Percentiles rank a stretch among this genome's conserved stretches.
Conservation (phyloP, 306 rosid species). For the Medicago truncatula region DNA sequence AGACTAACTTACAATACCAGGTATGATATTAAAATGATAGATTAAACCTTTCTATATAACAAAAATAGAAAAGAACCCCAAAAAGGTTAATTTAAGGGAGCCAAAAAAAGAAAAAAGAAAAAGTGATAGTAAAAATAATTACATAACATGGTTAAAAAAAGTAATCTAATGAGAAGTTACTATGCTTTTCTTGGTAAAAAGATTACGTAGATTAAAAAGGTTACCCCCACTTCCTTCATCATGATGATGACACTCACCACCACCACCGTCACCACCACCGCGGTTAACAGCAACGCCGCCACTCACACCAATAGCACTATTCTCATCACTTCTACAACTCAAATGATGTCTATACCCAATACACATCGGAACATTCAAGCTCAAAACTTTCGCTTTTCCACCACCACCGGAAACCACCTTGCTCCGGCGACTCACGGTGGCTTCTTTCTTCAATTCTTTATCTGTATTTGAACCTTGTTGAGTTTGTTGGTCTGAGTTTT, state of each 20-base stretch:
- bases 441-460: constrained; percentile 50
- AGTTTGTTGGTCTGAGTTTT: constrained; percentile 44
- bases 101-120: background rate
- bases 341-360: constrained; percentile 72
- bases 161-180: constrained; percentile 55
- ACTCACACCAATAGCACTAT: constrained; percentile 42
- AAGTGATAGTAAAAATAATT: background rate
- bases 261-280: constrained; percentile 30
- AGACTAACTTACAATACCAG: background rate
- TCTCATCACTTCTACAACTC: constrained; percentile 74
- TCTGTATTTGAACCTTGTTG: constrained; percentile 40
- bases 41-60: constrained; percentile 45
- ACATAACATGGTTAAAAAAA: constrained; percentile 16
- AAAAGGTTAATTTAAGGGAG: constrained; percentile 23
- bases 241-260: constrained; percentile 37
- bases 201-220: constrained; percentile 76
- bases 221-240: constrained; percentile 63
- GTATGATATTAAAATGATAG: constrained; percentile 14
- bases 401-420: constrained; percentile 31
- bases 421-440: constrained; percentile 50
- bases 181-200: constrained; percentile 75
- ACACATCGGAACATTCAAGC: constrained; percentile 84
- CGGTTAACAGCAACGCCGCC: constrained; percentile 4
- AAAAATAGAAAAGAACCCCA: background rate
- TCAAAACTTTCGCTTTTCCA: constrained; percentile 64